Conservation (phyloP, 768 basidiomycete genomes). For the Clavulina sp. region DNA sequence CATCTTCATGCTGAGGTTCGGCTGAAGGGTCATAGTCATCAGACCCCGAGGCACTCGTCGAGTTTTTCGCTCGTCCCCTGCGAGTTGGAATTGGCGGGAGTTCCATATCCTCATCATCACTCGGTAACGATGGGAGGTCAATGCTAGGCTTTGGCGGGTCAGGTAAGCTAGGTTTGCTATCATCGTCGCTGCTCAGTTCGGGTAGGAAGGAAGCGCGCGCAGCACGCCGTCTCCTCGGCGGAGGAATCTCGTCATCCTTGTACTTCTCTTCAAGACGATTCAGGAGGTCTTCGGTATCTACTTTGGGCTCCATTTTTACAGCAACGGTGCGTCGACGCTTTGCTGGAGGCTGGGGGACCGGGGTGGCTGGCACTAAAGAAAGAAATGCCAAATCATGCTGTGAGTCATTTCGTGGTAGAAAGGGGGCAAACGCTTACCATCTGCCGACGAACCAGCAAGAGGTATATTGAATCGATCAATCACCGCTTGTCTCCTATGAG, state of each 20-base stretch:
- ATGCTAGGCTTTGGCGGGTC: no score
- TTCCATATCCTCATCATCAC: slow-evolving; percentile 21
- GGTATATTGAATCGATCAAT: slow-evolving; percentile 40
- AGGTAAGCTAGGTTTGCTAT: no score
- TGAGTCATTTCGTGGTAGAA: no score
- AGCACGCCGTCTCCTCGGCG: no score
- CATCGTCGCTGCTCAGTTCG: slow-evolving; percentile 15
- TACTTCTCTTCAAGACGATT: no score
- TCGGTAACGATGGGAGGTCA: no score
- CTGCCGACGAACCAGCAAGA: background rate
- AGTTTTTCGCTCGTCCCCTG: slow-evolving; percentile 15
- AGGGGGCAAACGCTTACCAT: background rate
- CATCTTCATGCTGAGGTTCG: slow-evolving; percentile 11
- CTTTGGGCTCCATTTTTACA: background rate
- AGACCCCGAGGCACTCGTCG: background rate
- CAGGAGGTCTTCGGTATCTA: no score
- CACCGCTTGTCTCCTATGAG: slow-evolving; percentile 56
- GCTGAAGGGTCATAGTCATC: background rate
- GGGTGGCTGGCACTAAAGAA: background rate
- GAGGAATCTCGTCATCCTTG: no score
- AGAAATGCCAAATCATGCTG: no score
- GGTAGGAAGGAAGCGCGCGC: slow-evolving; percentile 10
- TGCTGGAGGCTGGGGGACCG: background rate
- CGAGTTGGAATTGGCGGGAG: slow-evolving; percentile 22
- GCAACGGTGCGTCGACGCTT: background rate